Evolutionary conservation across 352 stramenopile genomes (phyloP), one percentile per base, ranked within the genome.

Genomic region (Pythium brachiatum): DNA sequence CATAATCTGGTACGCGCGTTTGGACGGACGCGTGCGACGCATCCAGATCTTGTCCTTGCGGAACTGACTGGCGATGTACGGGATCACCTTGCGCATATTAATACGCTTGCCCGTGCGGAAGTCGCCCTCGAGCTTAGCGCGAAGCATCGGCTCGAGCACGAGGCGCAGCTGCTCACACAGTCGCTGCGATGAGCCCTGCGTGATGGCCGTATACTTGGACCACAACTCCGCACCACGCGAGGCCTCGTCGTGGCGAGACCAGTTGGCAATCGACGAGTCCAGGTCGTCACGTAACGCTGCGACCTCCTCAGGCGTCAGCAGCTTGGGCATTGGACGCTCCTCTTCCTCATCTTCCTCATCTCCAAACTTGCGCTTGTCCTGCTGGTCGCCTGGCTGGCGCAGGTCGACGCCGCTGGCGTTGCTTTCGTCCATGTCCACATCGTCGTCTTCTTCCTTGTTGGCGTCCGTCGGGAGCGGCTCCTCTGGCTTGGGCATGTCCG

Each of bases 21-120:
- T 99, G 6, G 91, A 97, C 27, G 97, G 97, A 62, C 99, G 99
- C 27, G 97, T 99, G 41, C 98, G 86, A 27, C 97, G 86, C 56
- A 99, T 83, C 98, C 98, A 99, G 69, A 99, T 99, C 75, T 99
- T 99, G 79, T 99, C 98, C 74, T 99, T 99, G 29, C 97, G 86
- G 78, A 99, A 99, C 62, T 98, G 95, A 68, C 88, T 98, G n/a
- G 98, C 98, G 66, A 99, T 99, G 81, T 99, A 99, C 27, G 96
- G 89, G 78, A 99, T 99, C 53, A 99, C 97, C 62, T 98, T 98
- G 61, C 98, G 97, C 97, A 99, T 99, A 72, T 99, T 99, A 65
- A 99, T 99, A 56, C 97, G 83, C 76, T 99, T 99, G 34, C 98
- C 98, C 11, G 97, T 99, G 5, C 97, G 87, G 74, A 99, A 99